phyloP scores from a whole-genome alignment of 1,284 basidiomycete species.

The Naganishia sp. region DNA sequence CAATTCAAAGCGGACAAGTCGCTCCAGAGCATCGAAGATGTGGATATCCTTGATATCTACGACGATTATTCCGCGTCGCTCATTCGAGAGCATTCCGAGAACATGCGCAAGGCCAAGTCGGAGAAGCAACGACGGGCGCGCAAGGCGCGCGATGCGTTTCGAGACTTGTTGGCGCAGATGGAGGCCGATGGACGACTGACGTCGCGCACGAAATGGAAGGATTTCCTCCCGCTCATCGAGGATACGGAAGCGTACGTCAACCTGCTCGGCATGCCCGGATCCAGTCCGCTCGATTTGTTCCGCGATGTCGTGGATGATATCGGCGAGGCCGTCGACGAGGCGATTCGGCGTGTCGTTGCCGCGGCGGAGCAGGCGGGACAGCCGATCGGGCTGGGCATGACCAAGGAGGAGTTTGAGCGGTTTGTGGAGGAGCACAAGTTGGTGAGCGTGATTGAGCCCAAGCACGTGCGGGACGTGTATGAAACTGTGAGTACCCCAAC shows the following conservation, averaged over 20 bases:
- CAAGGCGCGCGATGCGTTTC: slow-evolving; percentile 85
- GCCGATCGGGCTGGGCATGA: slow-evolving; percentile 53
- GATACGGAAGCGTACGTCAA: slow-evolving; percentile 75
- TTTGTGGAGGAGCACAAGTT: slow-evolving; percentile 57
- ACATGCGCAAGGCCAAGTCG: slow-evolving; percentile 72
- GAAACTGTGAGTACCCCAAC: slow-evolving; percentile 60
- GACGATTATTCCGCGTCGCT: slow-evolving; percentile 85
- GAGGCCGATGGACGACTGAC: slow-evolving; percentile 68
- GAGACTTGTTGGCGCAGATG: slow-evolving; percentile 72
- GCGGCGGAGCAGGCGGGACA: slow-evolving; percentile 60
- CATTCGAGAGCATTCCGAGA: slow-evolving; percentile 84
- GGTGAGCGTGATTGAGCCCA: slow-evolving; percentile 59
- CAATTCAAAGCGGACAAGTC: slow-evolving; percentile 74
- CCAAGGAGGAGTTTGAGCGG: slow-evolving; percentile 59
- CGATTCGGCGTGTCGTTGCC: slow-evolving; percentile 63
- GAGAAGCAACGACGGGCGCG: slow-evolving; percentile 78
- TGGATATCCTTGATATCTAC: slow-evolving; percentile 86
- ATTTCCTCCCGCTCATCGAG: slow-evolving; percentile 73
- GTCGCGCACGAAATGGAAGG: slow-evolving; percentile 86
- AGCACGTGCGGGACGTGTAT: slow-evolving; percentile 64
- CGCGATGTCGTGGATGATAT: slow-evolving; percentile 89
- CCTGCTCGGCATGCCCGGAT: slow-evolving; percentile 87
- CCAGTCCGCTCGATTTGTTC: slow-evolving; percentile 90
- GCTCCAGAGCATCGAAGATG: slow-evolving; percentile 74
- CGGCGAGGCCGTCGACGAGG: slow-evolving; percentile 78